Evolutionary conservation across 805 yeast genomes (phyloP).

Genomic region (Clavispora carvajalis): DNA sequence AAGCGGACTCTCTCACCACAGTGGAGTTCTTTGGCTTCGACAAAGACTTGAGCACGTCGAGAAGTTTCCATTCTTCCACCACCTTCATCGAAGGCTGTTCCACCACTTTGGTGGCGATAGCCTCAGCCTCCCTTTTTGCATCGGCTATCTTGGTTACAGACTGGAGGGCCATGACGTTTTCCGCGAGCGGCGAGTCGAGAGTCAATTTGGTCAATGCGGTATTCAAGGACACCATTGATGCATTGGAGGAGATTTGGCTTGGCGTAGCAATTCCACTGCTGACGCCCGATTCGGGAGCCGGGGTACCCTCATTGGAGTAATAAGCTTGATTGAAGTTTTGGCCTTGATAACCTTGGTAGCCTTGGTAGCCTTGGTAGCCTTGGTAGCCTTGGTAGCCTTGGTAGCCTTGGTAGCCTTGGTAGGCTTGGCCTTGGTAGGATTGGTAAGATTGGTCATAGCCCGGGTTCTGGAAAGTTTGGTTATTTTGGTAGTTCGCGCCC

Average conservation of each 20-base stretch:
- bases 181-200: conserved; percentile 62
- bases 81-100: conserved; percentile 35
- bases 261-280: conserved; percentile 36
- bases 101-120: conserved; percentile 45
- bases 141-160: conserved; percentile 48
- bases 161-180: conserved; percentile 48
- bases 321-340: neutral
- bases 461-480: neutral
- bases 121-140: conserved; percentile 48
- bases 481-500: neutral
- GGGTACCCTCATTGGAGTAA: conserved; percentile 8
- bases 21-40: conserved; percentile 70
- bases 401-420: conserved; percentile 2
- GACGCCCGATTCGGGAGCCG: conserved; percentile 10
- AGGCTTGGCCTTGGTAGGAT: neutral
- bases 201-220: conserved; percentile 59
- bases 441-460: neutral
- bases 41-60: conserved; percentile 59
- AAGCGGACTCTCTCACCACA: conserved; percentile 70
- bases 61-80: conserved; percentile 61
- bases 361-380: conserved; percentile 5
- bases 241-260: conserved; percentile 47
- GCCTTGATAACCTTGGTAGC: neutral
- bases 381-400: conserved; percentile 10
- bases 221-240: conserved; percentile 68